Percentiles rank a stretch among this genome's conserved stretches.
Evolutionary conservation across 495 filamentous ascomycete genomes (phyloP).

Genomic region (Neurospora sp.): DNA sequence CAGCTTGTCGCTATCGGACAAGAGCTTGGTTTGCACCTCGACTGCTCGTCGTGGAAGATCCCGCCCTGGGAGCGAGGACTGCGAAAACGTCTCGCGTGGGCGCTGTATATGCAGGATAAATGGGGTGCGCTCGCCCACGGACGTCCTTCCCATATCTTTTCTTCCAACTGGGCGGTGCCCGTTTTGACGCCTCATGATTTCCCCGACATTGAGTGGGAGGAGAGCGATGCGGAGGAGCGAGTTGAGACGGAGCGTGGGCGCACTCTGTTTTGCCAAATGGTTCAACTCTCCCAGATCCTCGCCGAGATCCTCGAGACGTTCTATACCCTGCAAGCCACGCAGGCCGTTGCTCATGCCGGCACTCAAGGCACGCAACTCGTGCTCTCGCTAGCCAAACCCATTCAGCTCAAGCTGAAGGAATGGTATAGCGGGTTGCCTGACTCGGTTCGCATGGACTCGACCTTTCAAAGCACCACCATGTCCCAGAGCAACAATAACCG

Average conservation of each 20-base stretch:
- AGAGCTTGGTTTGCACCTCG: slow-evolving; percentile 77
- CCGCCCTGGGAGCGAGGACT: slow-evolving; percentile 78
- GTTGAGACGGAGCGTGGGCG: slow-evolving; percentile 59
- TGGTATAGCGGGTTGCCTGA: slow-evolving; percentile 64
- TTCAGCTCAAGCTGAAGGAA: slow-evolving; percentile 73
- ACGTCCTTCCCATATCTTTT: slow-evolving; percentile 72
- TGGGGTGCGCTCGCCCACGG: slow-evolving; percentile 85
- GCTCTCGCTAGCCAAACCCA: slow-evolving; percentile 65
- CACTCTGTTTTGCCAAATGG: slow-evolving; percentile 61
- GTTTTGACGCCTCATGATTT: slow-evolving; percentile 61
- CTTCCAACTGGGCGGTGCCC: slow-evolving; percentile 75
- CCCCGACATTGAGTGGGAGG: slow-evolving; percentile 50
- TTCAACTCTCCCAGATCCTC: slow-evolving; percentile 64
- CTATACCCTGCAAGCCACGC: slow-evolving; percentile 59
- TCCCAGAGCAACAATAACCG: slow-evolving; percentile 20
- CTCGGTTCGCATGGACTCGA: slow-evolving; percentile 57
- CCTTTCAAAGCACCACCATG: slow-evolving; percentile 23
- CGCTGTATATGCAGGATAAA: slow-evolving; percentile 87
- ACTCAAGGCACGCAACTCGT: slow-evolving; percentile 52
- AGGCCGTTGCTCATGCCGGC: slow-evolving; percentile 37
- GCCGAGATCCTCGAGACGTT: slow-evolving; percentile 72
- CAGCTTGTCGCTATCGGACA: slow-evolving; percentile 75
- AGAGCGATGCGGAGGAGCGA: slow-evolving; percentile 47
- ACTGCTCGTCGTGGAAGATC: slow-evolving; percentile 81
- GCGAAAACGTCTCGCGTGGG: slow-evolving; percentile 80